Conservation (phyloP, 495 filamentous ascomycete species). For the Filosporella fistucella region DNA sequence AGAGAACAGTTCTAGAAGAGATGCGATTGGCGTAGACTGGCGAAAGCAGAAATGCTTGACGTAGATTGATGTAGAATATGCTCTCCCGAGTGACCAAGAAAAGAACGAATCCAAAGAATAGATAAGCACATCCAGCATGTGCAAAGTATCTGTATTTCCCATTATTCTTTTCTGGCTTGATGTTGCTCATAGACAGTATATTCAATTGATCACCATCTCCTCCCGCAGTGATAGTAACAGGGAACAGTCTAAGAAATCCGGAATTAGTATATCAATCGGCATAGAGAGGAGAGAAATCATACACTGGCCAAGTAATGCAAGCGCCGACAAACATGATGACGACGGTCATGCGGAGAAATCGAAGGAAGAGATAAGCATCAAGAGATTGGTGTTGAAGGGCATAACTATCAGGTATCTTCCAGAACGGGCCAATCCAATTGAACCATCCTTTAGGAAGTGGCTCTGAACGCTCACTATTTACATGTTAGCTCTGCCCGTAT, state of each 20-base stretch:
- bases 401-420: slow-evolving; percentile 75
- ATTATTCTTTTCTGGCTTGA: slow-evolving; percentile 40
- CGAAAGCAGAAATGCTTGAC: slow-evolving; percentile 89
- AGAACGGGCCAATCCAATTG: slow-evolving; percentile 74
- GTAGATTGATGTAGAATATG: slow-evolving; percentile 92
- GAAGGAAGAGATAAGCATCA: slow-evolving; percentile 83
- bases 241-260: too few species aligned
- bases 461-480: slow-evolving; percentile 60
- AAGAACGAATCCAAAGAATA: slow-evolving; percentile 84
- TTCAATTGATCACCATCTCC: slow-evolving; percentile 62
- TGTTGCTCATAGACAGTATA: slow-evolving; percentile 72
- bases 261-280: too few species aligned
- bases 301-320: slow-evolving; percentile 77
- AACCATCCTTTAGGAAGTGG: slow-evolving; percentile 62
- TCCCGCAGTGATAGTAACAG: slow-evolving; percentile 80
- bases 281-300: too few species aligned
- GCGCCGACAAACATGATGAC: slow-evolving; percentile 75
- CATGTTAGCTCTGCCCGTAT: not conserved
- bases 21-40: slow-evolving; percentile 84
- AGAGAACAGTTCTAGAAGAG: slow-evolving; percentile 90
- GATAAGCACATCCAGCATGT: slow-evolving; percentile 65
- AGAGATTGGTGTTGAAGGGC: slow-evolving; percentile 86
- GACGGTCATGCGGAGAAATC: slow-evolving; percentile 72
- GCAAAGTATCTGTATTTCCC: slow-evolving; percentile 67
- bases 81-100: slow-evolving; percentile 85